A percentile compares a stretch with the other conserved stretches of the same genome.
These are phyloP conservation scores for Vanilla planifolia DNA, from an alignment of 106 monocot species.

Conservation along the genomic window DNA sequence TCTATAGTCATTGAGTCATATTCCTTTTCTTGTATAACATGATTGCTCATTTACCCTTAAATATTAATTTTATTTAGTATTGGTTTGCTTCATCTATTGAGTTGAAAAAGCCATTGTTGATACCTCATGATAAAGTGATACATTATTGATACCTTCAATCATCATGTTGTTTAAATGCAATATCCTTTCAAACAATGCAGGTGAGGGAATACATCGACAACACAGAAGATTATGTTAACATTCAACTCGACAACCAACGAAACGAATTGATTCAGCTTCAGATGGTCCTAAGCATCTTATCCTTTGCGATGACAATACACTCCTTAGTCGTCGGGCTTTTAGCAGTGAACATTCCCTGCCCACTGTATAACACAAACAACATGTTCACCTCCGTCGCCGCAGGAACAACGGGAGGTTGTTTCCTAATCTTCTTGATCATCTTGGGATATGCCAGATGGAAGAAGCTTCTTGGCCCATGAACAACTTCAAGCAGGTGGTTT, in stretches of 20 bases:
- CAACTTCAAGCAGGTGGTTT: background rate
- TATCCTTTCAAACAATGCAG: too few relatives aligned
- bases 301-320: slow-evolving; percentile 58
- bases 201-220: slow-evolving; percentile 91
- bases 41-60: too few relatives aligned
- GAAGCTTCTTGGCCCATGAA: slow-evolving; percentile 42
- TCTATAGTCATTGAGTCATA: too few relatives aligned
- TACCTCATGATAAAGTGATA: too few relatives aligned
- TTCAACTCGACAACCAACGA: slow-evolving; percentile 93
- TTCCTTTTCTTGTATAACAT: too few relatives aligned
- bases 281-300: slow-evolving; percentile 53
- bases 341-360: slow-evolving; percentile 67
- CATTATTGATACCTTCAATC: too few relatives aligned
- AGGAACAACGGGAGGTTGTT: slow-evolving; percentile 53
- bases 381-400: slow-evolving; percentile 62
- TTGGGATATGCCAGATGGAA: slow-evolving; percentile 85
- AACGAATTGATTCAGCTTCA: slow-evolving; percentile 93
- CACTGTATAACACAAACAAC: slow-evolving; percentile 12
- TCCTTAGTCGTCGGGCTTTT: slow-evolving; percentile 60
- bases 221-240: slow-evolving; percentile 94
- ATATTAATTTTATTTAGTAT: too few relatives aligned
- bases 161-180: too few relatives aligned
- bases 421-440: slow-evolving; percentile 58
- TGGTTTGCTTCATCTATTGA: too few relatives aligned
- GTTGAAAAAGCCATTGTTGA: too few relatives aligned